Base-by-base conservation (phyloP, 1,284 basidiomycete species). In the Cystobasidium sp. region DNA sequence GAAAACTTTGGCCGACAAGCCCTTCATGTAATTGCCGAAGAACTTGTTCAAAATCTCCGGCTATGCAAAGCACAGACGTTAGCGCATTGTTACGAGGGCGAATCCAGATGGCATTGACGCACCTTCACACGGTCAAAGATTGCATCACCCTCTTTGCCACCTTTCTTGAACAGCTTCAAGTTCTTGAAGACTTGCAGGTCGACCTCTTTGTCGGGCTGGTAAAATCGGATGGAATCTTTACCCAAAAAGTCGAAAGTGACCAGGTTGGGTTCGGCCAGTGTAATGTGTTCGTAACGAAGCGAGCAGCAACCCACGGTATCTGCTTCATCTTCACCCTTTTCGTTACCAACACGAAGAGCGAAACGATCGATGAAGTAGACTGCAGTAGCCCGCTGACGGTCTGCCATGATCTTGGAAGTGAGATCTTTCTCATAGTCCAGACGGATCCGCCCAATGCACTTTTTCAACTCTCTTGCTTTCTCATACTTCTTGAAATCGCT, bases 271-370 rank as follows among this genome's bases (percentile, higher is more conserved):
- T 89, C 89, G 79, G 91, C 88, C 67, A 97, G 85, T 3, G 94
- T 97, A 80, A 98, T 89, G 82, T 98, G 94, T 82, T 97, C 93
- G 82, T 90, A 94, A 31, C 94, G 92, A 65, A 98, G 84, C 16
- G 94, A 97, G 83, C 94, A 98, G 84, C 95, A 97, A 82, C 94
- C 94, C 73, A 97, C 93, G 0, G 94, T 98, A 82, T 98, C 94
- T 0, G 94, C 94, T 83, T 97, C 94, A 78, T 98, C 94, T 80
- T 97, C 95, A 59, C 94, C 94, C 84, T 98, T 98, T 84, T 98
- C 95, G 83, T 97, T 97, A 80, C 94, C 94, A 61, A 94, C 94
- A 86, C 94, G 92, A 81, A 98, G 90, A 31, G 94, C 95, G 39
- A 97, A 87, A 79, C 88, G 88, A 84, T 98, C 94, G 80, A 98